Evolutionary conservation across 2,329 filamentous ascomycete genomes (phyloP), one percentile per base, ranked within the genome.

Genomic region (Ophiostoma novo-ulmi): DNA sequence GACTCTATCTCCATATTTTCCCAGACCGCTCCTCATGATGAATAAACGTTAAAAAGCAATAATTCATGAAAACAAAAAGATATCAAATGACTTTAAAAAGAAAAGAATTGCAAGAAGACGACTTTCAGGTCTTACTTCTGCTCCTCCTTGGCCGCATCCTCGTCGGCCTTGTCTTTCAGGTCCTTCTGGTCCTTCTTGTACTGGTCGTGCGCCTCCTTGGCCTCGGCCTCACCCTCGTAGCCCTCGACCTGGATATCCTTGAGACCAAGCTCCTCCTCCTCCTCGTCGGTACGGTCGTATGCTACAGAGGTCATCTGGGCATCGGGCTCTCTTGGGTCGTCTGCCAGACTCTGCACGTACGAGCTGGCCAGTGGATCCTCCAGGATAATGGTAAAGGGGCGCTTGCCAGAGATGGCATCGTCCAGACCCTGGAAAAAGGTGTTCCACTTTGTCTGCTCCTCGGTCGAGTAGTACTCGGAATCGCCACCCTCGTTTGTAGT

Each of bases 221-320:
- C 76, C 76, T 70, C 71, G 35, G 70, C 76, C 67, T 88, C 85
- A 69, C 88, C 83, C 79, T 90, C 90, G 77, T 99, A 98, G 0
- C 88, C 89, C 79, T 98, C 94, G 0, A 89, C 88, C 85, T 94
- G 95, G 89, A 99, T 99, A 77, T 99, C 95, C 72, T 83, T 88
- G 74, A 99, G 81, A 0, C 95, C 95, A 13, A 99, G 82, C 72
- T 97, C 92, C 77, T 99, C 95, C 80, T 97, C 92, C 78, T 99
- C 95, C 79, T 97, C 92, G 0, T 90, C 88, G 0, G 94, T 97
- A 72, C 95, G 87, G 72, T 91, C 87, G 79, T 99, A 99, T 39
- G 92, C 91, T 80, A 92, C 91, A 2, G 87, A 85, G 71, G 86
- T 88, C 78, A 99, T 91, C 80, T 95, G 91, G 20, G 90, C 90